Percentiles rank a stretch among this genome's conserved stretches.
Evolutionary conservation across 331 rosid species (phyloP).

Genomic region (Spiraea crenata): DNA sequence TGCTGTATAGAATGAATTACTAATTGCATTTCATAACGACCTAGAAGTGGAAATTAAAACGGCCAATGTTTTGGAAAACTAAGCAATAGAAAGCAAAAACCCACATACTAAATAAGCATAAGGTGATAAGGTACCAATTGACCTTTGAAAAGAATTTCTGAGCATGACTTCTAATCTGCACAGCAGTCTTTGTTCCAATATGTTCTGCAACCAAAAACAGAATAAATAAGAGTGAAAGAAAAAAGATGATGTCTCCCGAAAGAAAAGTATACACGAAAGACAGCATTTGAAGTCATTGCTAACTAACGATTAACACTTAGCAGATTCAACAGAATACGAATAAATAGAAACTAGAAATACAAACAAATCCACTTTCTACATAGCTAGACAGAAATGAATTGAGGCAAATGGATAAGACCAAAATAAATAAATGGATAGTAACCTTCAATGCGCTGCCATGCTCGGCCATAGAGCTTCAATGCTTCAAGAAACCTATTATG

Average conservation of each 20-base stretch:
- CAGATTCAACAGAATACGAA: conserved; percentile 12
- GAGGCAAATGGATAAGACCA: conserved; percentile 3
- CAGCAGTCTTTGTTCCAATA: conserved; percentile 98
- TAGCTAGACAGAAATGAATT: conserved; percentile 15
- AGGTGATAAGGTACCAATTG: conserved; percentile 50
- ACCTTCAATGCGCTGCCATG: conserved; percentile 99
- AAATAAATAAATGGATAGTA: conserved; percentile 6
- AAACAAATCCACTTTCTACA: conserved; percentile 3
- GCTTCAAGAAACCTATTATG: conserved; percentile 93
- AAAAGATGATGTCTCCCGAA: conserved; percentile 23
- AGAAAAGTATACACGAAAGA: conserved; percentile 28
- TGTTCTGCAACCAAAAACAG: conserved; percentile 64
- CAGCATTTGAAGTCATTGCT: conserved; percentile 18
- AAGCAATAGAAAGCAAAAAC: conserved; percentile 18
- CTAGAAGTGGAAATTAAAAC: conserved; percentile 15
- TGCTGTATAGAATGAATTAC: conserved; percentile 14
- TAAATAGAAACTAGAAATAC: neutral
- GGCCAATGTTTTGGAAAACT: conserved; percentile 1
- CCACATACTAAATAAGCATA: conserved; percentile 29
- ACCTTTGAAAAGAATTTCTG: conserved; percentile 99
- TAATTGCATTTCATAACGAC: conserved; percentile 15
- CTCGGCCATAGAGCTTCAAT: conserved; percentile 90
- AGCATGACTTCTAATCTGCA: conserved; percentile 99
- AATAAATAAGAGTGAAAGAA: neutral
- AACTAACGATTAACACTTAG: conserved; percentile 10